Base-by-base conservation (phyloP, 345 rosid genomes). In the Populus deltoides region DNA sequence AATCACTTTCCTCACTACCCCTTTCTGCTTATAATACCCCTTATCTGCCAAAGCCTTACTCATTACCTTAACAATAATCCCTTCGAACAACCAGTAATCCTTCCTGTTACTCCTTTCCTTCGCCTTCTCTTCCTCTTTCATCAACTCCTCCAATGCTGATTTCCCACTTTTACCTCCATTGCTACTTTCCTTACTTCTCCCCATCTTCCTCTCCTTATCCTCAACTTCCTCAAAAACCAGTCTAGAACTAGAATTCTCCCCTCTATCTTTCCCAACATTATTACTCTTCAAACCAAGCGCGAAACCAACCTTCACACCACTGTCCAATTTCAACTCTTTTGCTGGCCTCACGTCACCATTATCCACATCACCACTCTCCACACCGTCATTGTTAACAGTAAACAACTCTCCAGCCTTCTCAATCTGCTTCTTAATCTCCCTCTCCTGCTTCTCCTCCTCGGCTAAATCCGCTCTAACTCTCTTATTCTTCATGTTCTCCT, bases 371-470 rank as follows among this genome's bases (percentile, higher is more conserved):
- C 24, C 72, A 41, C 35, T 61, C 39, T 70, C 85, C 33, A 36
- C 55, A 49, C 16, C 75, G 10, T 45, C 81, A 33, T 31, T 62
- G 13, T 24, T 36, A 17, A 66, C 47, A 3, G 69, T 22, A 63
- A 73, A 62, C 2, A 84, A 78, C 78, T 78, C 86, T 84, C 78
- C 89, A 4, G 94, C 98, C 83, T 87, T 89, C 82, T 96, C 97
- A 35, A 93, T 96, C 88, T 93, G 98, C 78, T 86, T 91, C 77
- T 74, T 77, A 29, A 93, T 92, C 75, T 93, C 94, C 68, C 90
- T 86, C 86, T 93, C 98, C 68, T 92, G 93, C 81, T 90, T 96
- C 89, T 96, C 99, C 84, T 96, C 99, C 70, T 96, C 98, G 17
- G 78, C 97, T 80, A 93, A 71, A 75, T 93, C 97, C 39, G 92